These are phyloP conservation scores for Erucastrum elatum DNA, from an alignment of 345 rosid species.

Conservation along the genomic window DNA sequence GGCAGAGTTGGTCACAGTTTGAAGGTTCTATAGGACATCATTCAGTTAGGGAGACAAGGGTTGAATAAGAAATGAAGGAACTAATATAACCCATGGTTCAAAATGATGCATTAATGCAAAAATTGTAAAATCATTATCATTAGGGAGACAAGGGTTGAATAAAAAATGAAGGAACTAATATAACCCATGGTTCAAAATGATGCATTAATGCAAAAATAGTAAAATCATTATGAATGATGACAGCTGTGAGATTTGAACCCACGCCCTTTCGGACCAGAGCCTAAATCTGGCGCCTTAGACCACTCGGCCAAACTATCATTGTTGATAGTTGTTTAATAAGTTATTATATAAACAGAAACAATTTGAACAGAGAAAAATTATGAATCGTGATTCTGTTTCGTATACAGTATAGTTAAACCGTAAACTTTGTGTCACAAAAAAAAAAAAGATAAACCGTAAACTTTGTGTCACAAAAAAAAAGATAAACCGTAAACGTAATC, in stretches of 20 bases:
- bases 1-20: background rate
- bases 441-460: too few species aligned
- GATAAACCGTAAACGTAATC: too few species aligned
- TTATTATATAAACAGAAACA: too few species aligned
- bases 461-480: too few species aligned
- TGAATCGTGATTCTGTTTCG: too few species aligned
- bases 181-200: too few species aligned
- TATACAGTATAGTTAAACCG: too few species aligned
- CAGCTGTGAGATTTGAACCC: constrained; percentile 99
- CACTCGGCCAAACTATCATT: constrained; percentile 23
- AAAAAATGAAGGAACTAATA: background rate
- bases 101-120: background rate
- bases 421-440: too few species aligned
- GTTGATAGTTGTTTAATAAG: too few species aligned
- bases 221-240: constrained; percentile 41
- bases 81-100: too few species aligned
- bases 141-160: background rate
- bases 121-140: background rate
- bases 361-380: too few species aligned
- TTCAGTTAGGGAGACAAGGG: background rate
- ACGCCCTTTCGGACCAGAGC: constrained; percentile 99
- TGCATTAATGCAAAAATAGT: background rate
- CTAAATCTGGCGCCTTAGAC: constrained; percentile 99
- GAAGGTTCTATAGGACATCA: background rate
- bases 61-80: background rate